Base-by-base conservation (phyloP, 2,329 filamentous ascomycete species). In the Hortaea werneckii region DNA sequence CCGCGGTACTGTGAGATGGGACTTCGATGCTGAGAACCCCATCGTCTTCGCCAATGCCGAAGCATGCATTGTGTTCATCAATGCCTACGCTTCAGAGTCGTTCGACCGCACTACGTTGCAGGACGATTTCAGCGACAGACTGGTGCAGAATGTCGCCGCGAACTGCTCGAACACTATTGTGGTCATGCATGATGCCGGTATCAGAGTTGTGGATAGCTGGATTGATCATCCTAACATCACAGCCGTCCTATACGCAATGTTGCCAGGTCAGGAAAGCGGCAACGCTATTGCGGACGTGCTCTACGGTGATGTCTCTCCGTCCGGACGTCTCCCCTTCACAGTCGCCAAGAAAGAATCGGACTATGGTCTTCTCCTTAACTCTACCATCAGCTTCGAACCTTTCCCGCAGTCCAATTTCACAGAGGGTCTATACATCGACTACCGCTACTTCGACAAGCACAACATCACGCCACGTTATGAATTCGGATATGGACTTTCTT, bases 361-460 rank as follows among this genome's bases (percentile, higher is more conserved):
- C 40, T 58, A 61, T 38, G 59, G 60, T 39, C 41, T 40, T 30
- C 44, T 54, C 2, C 47, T 55, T 6, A 8, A 52, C 30, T 54
- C 56, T 27, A 35, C 32, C 2, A 35, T 35, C 32, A 35, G 32
- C n/a, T 35, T 35, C 32, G 32, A 9, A 35, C 10, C 37, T 5
- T 40, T 40, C 13, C 26, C 40, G 28, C 87, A 94, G 59, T 86
- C 94, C 54, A 81, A 87, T 52, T 94, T 92, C 61, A 76, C 74
- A 1, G 87, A 95, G 60, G 87, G 87, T 0, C 67, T 95, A 0
- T 89, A 89, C 60, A 81, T 94, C 54, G 90, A 95, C 69, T 95
- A 95, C 67, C 81, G 88, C 9, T 78, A 90, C 64, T 89, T 95
- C 55, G 88, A 95, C 70, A 85, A 83, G 60, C 66, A 82, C 44